phyloP scores from a whole-genome alignment of 2,329 filamentous ascomycete genomes.

The Nothopassalora personata region DNA sequence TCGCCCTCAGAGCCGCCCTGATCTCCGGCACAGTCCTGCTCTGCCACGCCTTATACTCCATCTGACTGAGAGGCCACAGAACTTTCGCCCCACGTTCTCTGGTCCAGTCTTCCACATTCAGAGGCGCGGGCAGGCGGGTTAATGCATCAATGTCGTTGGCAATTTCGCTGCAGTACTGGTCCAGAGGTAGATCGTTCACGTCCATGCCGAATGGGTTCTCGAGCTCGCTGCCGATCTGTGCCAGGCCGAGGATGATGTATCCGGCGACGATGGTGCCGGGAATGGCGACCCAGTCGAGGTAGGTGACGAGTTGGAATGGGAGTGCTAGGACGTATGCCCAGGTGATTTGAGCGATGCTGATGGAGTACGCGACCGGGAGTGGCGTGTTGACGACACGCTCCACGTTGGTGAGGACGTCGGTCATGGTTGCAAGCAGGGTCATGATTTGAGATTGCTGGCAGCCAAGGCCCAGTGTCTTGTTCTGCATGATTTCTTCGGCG shows the following conservation, averaged over 20 bases:
- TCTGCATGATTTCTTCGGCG: slow-evolving; percentile 55
- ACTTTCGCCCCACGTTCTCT: slow-evolving; percentile 46
- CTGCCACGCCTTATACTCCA: slow-evolving; percentile 37
- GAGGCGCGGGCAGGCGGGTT: slow-evolving; percentile 52
- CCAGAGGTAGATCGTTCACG: slow-evolving; percentile 74
- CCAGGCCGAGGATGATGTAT: slow-evolving; percentile 77
- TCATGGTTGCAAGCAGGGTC: slow-evolving; percentile 58
- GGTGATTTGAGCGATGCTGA: slow-evolving; percentile 79
- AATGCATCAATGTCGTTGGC: slow-evolving; percentile 70
- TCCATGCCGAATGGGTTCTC: slow-evolving; percentile 82
- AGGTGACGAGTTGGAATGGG: slow-evolving; percentile 68
- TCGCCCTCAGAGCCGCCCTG: slow-evolving; percentile 40
- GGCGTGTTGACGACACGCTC: slow-evolving; percentile 79
- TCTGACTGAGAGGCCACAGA: slow-evolving; percentile 51
- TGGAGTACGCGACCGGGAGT: slow-evolving; percentile 75
- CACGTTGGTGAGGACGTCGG: slow-evolving; percentile 66
- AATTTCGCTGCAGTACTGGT: slow-evolving; percentile 70
- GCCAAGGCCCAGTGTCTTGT: slow-evolving; percentile 51
- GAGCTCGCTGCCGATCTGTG: slow-evolving; percentile 71
- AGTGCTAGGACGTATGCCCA: slow-evolving; percentile 77
- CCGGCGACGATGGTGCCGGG: slow-evolving; percentile 63
- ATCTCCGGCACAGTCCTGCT: slow-evolving; percentile 37
- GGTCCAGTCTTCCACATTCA: slow-evolving; percentile 49
- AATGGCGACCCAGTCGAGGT: slow-evolving; percentile 68
- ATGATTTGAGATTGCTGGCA: slow-evolving; percentile 56